A percentile compares a stretch with the other conserved stretches of the same genome.
These are phyloP conservation scores for Aspergillus nanangensis DNA, from an alignment of 495 filamentous ascomycete genomes.

Conservation along the genomic window DNA sequence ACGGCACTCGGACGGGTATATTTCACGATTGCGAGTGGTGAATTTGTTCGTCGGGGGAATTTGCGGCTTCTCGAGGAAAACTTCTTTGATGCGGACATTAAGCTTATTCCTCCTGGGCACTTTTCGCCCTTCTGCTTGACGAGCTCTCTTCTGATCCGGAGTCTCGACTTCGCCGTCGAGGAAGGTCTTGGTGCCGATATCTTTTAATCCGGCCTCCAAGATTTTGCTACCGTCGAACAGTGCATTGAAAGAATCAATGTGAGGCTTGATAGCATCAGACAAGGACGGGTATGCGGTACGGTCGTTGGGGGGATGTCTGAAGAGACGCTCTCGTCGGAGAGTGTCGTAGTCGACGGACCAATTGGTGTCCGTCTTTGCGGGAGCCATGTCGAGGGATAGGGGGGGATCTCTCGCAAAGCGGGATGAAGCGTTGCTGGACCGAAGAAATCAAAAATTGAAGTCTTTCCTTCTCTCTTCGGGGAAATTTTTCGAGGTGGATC, in stretches of 20 bases:
- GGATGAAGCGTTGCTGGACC: too few species aligned
- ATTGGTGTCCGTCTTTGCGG: conserved; percentile 57
- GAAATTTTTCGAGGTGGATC: conserved; percentile 49
- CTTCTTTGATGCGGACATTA: conserved; percentile 65
- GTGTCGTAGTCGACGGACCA: conserved; percentile 84
- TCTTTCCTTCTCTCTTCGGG: conserved; percentile 22
- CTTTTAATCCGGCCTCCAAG: conserved; percentile 69
- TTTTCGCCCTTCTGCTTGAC: conserved; percentile 38
- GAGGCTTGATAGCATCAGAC: conserved; percentile 75
- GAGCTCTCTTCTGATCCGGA: conserved; percentile 33
- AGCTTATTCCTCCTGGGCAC: conserved; percentile 63
- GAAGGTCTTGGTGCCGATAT: conserved; percentile 86
- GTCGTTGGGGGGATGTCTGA: conserved; percentile 81
- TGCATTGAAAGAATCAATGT: conserved; percentile 96
- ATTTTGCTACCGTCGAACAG: conserved; percentile 68
- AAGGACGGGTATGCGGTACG: conserved; percentile 84
- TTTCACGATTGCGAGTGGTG: conserved; percentile 68
- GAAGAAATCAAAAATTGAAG: conserved; percentile 16
- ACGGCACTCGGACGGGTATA: conserved; percentile 88
- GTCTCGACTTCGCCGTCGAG: conserved; percentile 66
- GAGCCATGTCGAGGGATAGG: conserved; percentile 31
- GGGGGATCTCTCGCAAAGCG: conserved; percentile 7
- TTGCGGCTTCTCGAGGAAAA: conserved; percentile 71
- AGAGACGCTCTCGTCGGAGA: conserved; percentile 77
- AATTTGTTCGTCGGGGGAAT: conserved; percentile 78